Base-by-base conservation (phyloP, 208 protist species). In the Herpetomonas muscarum region DNA sequence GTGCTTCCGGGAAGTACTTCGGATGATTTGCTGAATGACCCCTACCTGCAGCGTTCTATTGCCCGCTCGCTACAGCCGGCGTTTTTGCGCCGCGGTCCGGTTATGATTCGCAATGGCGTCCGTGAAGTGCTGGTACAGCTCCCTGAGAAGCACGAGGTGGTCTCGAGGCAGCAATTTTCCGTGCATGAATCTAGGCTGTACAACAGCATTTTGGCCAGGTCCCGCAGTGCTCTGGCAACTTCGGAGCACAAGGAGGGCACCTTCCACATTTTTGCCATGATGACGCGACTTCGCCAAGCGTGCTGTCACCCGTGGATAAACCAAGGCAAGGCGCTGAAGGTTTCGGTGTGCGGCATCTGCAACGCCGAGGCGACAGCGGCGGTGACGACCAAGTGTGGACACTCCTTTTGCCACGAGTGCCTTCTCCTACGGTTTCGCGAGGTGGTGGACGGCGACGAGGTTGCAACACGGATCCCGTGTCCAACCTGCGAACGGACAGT, bases 191-290 rank as follows among this genome's bases (percentile, higher is more conserved):
- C 75, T 1, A 66, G 80, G 29, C 67, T 81, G 44, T 97, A 97
- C 74, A 94, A 97, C 53, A 79, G 67, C 46, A 87, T 97, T 22
- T 67, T 94, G 31, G 78, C 82, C 9, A 62, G 74, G 1, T 92
- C 87, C 3, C 79, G 86, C 57, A 84, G 81, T 31, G 80, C 81
- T 1, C 58, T 96, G 49, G 74, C 79, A 15, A 78, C 73, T 2
- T 83, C 82, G 12, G 77, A 83, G 10, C 56, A 52, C 30, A 79
- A 86, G 30, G 77, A 89, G 28, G 74, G 87, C 21, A 64, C 84
- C 21, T 85, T 89, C 69, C 78, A 96, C 59, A 94, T 96, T 58
- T 94, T 98, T 70, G 88, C 87, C 31, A 91, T 98, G 79, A 90
- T 98, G 81, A 91, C 91, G 22, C 76, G 87, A n/a, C 79, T 98